phyloP scores from a whole-genome alignment of 768 basidiomycete species.

The Dioszegia hungarica region DNA sequence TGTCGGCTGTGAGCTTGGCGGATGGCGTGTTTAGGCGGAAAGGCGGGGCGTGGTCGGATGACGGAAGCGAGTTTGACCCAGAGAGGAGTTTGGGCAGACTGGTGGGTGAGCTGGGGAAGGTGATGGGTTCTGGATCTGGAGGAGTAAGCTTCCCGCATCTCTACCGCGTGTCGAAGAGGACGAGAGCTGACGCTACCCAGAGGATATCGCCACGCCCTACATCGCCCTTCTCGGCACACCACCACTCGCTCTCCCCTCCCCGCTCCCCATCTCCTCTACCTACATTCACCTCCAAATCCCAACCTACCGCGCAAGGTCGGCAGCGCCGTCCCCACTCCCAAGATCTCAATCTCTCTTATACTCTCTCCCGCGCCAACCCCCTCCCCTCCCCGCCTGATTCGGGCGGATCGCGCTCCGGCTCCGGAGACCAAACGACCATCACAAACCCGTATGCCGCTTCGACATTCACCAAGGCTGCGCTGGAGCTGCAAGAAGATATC shows the following conservation, averaged over 20 bases:
- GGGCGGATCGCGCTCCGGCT: conserved; percentile 9
- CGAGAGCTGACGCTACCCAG: conserved; percentile 1
- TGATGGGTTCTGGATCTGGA: conserved; percentile 21
- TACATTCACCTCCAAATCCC: conserved; percentile 8
- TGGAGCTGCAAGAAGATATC: conserved; percentile 11
- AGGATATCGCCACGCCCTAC: conserved; percentile 28
- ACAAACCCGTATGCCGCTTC: not conserved
- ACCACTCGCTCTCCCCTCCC: conserved; percentile 26
- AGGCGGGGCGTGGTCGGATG: conserved; percentile 58
- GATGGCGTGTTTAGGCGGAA: conserved; percentile 66
- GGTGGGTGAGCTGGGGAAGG: conserved; percentile 41
- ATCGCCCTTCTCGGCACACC: conserved; percentile 37
- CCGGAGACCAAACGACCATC: conserved; percentile 4
- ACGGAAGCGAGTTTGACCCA: conserved; percentile 56
- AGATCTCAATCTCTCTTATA: conserved; percentile 31
- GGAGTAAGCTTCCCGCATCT: conserved; percentile 22
- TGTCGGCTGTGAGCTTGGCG: conserved; percentile 76
- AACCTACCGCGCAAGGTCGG: conserved; percentile 28
- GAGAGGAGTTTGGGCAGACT: conserved; percentile 43
- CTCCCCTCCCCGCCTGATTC: conserved; percentile 32
- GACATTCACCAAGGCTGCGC: not conserved
- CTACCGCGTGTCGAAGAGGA: not conserved
- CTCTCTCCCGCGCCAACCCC: conserved; percentile 28
- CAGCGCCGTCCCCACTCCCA: conserved; percentile 24
- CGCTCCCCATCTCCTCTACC: conserved; percentile 36